phyloP scores from a whole-genome alignment of 179 eudicot species.

The Pouteria campechiana region DNA sequence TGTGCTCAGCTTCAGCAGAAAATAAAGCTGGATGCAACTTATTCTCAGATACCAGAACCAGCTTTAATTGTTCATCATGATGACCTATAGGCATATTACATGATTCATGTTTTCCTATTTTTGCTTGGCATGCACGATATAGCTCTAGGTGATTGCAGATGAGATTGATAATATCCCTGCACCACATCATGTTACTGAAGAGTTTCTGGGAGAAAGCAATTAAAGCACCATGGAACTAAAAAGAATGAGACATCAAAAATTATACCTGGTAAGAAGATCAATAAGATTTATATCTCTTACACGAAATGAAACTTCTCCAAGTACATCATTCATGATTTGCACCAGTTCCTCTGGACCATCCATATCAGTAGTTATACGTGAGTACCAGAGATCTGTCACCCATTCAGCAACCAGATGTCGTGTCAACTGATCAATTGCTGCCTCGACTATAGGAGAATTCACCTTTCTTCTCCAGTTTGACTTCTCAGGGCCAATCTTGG shows the following conservation, averaged over 20 bases:
- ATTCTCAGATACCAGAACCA: constrained; percentile 54
- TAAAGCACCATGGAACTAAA: constrained; percentile 2
- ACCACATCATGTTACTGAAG: constrained; percentile 15
- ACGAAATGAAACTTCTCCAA: constrained; percentile 82
- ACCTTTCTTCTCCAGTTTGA: constrained; percentile 83
- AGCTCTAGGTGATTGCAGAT: constrained; percentile 72
- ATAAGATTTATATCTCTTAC: constrained; percentile 70
- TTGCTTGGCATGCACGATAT: constrained; percentile 62
- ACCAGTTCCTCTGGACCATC: constrained; percentile 92
- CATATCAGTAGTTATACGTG: constrained; percentile 74
- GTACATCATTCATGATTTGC: constrained; percentile 67
- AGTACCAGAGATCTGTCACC: constrained; percentile 98
- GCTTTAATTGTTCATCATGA: constrained; percentile 59
- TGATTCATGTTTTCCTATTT: constrained; percentile 46
- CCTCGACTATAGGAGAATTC: constrained; percentile 81
- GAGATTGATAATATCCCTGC: constrained; percentile 79
- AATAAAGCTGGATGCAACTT: constrained; percentile 86
- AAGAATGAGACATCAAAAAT: constrained; percentile 3
- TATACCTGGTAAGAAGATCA: constrained; percentile 84
- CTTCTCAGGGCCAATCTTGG: constrained; percentile 24
- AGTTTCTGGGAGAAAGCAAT: background rate
- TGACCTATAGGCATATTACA: constrained; percentile 46
- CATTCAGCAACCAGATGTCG: constrained; percentile 85
- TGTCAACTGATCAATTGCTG: constrained; percentile 79
- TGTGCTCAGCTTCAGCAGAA: constrained; percentile 92